Conservation (phyloP, 179 eudicot species). For the Beta macrorhiza region DNA sequence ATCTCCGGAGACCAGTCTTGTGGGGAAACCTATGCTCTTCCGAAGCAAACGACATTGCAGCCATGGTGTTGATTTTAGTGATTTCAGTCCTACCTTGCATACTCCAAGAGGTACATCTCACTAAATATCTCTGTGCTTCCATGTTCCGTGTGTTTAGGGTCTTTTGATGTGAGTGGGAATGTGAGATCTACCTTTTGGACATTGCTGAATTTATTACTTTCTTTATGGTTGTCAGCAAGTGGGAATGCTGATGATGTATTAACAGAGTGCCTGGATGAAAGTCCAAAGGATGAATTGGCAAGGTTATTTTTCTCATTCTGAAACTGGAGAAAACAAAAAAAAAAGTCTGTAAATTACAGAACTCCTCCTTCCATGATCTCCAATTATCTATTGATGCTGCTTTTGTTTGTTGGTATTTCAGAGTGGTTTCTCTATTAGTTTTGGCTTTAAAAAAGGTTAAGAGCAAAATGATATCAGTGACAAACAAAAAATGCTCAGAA, state of each 20-base stretch:
- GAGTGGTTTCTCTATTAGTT: conserved; percentile 57
- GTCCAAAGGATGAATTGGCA: conserved; percentile 53
- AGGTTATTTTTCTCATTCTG: conserved; percentile 44
- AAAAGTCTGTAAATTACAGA: neutral
- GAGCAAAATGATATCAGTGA: conserved; percentile 54
- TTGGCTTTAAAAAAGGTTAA: conserved; percentile 65
- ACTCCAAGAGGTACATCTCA: conserved; percentile 41
- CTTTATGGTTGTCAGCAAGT: conserved; percentile 38
- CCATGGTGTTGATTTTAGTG: conserved; percentile 29
- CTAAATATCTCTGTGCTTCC: neutral
- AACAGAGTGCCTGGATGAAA: conserved; percentile 36
- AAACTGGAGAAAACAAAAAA: conserved; percentile 7
- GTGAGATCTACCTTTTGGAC: neutral
- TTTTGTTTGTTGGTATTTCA: conserved; percentile 37
- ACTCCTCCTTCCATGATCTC: neutral
- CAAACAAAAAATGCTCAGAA: conserved; percentile 67
- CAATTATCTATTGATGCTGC: conserved; percentile 11
- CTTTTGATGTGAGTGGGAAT: conserved; percentile 9
- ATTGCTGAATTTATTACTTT: conserved; percentile 1
- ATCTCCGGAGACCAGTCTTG: conserved; percentile 37
- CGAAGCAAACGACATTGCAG: conserved; percentile 36
- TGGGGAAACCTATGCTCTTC: conserved; percentile 29
- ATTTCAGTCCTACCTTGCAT: conserved; percentile 38
- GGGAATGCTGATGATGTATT: conserved; percentile 33
- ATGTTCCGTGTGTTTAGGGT: conserved; percentile 12